Base-by-base conservation (phyloP, 2,329 filamentous ascomycete genomes). In the Fusarium coffeatum region DNA sequence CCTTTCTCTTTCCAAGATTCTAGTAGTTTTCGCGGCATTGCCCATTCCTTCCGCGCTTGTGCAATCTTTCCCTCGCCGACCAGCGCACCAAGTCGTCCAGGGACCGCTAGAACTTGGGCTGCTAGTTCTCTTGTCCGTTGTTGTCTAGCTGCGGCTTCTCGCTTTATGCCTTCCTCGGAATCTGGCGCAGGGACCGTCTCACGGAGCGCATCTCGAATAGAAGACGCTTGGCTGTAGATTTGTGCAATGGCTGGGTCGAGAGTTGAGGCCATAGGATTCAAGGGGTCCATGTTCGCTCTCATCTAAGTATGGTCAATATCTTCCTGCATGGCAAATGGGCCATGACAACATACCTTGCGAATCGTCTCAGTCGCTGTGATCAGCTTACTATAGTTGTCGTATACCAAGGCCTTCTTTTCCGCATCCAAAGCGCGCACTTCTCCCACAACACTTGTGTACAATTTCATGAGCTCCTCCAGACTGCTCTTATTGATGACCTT, bases 361-460 rank as follows among this genome's bases (percentile, higher is more conserved):
- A 99, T 99, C 5, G 95, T 98, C 80, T 97, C 95, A 13, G 97
- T 98, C 2, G 96, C 96, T n/a, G 91, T 89, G 72, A 99, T 98
- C 72, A 99, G 83, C 82, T 98, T 98, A 73, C 92, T 96, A 80
- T 98, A 99, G 78, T 99, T 99, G 79, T 99, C 95, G 79, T 99
- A 99, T 7, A 99, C 96, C 66, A 99, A 83, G 3, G 95, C 94
- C 82, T 99, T 99, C 80, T 96, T 92, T 85, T 99, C 96, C 25
- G 95, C 95, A 76, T 98, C 96, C 20, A 99, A 85, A 4, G 93
- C 94, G 40, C 94, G 84, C 49, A 97, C 95, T 81, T 98, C 95
- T 71, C 89, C 87, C 72, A 95, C 81, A 12, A 95, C 84, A 23
- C 88, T 86, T 48, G 91, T 89, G 77, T 96, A 94, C 2, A 91